Percentiles rank a stretch among this genome's conserved stretches.
Evolutionary conservation across 257 asterid species (phyloP).

Genomic region (Henckelia pumila): DNA sequence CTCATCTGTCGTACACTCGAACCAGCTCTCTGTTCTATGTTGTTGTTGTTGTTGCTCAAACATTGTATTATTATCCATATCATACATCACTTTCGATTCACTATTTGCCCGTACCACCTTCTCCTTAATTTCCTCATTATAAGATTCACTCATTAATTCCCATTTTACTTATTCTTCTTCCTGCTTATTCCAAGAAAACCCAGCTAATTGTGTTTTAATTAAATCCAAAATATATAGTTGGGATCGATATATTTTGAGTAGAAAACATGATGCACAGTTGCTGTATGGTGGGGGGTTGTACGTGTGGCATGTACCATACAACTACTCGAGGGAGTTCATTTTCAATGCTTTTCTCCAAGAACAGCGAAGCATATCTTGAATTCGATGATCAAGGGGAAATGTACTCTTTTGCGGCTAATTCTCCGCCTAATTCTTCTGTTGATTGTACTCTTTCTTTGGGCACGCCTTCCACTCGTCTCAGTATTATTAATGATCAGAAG

Average conservation of each 20-base stretch:
- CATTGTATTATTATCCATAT: constrained; percentile 45
- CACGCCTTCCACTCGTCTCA: constrained; percentile 77
- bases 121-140: too few relatives aligned
- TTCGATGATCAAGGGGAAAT: constrained; percentile 38
- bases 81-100: constrained; percentile 48
- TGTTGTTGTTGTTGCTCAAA: constrained; percentile 32
- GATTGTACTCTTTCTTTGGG: constrained; percentile 94
- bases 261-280: constrained; percentile 47
- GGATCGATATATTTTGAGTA: background rate
- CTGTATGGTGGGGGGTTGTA: constrained; percentile 25
- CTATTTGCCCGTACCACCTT: constrained; percentile 33
- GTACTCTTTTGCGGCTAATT: constrained; percentile 31
- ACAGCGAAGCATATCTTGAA: constrained; percentile 24
- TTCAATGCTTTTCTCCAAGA: constrained; percentile 65
- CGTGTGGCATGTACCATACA: constrained; percentile 44
- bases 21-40: constrained; percentile 40
- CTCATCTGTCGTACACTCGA: constrained; percentile 23
- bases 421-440: constrained; percentile 53
- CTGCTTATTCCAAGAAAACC: too few relatives aligned
- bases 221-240: too few relatives aligned
- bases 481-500: too few relatives aligned
- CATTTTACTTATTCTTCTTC: too few relatives aligned
- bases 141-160: too few relatives aligned
- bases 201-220: too few relatives aligned
- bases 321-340: constrained; percentile 40